Evolutionary conservation across 345 rosid species (phyloP), one percentile per base, ranked within the genome.

Genomic region (Cardiospermum halicacabum): DNA sequence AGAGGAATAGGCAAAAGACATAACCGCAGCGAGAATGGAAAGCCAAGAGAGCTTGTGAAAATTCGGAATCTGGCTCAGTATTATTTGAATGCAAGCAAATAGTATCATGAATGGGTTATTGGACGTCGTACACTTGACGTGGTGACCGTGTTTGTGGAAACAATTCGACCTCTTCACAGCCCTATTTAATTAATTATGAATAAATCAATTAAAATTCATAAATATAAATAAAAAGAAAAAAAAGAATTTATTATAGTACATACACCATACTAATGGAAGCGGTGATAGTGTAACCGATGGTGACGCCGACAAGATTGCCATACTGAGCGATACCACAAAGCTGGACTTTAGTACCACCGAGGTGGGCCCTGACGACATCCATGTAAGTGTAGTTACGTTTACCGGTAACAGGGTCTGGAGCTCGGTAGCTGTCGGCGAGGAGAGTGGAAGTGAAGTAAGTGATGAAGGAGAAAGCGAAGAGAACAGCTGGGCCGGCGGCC

Each of bases 211-310:
- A 36, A 39, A 54, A n/a, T 28, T 6, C 0, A 39, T 11, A 39
- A 11, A 49, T 6, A n/a, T 16, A n/a, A 30, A 15, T 56, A 55
- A 54, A 25, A 5, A 54, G 2, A 16, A 30, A 9, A 37, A 34
- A 1, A n/a, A 45, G 43, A 32, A 10, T 37, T 32, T 3, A 48
- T 48, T 15, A 51, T 51, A 32, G 0, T 34, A 64, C 96, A 87
- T 80, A 92, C 98, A 87, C 96, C 89, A 92, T 86, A 73, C 98
- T 92, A 28, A 89, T 86, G 9, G 98, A 88, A 12, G 93, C 88
- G 31, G 98, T 89, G 70, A 92, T 92, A n/a, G 96, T 92, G 73
- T 89, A 92, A 40, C 98, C 96, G 40, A 88, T 59, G 1, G 93
- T 80, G 53, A 80, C 54, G 40, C 93, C 98, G 16, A 86, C 22